These are phyloP conservation scores for Talaromyces adpressus DNA, from an alignment of 495 filamentous ascomycete species.

Conservation along the genomic window DNA sequence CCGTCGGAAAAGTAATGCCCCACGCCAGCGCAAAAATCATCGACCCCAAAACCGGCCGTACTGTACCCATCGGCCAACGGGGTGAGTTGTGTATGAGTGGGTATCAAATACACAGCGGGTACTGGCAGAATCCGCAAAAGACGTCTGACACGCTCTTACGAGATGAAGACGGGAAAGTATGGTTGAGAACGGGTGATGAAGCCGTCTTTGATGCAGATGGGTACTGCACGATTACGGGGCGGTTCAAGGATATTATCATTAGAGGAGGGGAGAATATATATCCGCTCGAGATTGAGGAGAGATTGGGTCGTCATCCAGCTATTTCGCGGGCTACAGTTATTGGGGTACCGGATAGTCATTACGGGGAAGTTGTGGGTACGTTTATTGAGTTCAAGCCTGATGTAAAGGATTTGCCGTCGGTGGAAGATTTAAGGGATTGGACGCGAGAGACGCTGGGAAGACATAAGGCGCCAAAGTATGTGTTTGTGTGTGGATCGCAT, in stretches of 20 bases:
- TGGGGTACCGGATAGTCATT: conserved; percentile 53
- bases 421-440: conserved; percentile 51
- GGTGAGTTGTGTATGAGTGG: conserved; percentile 65
- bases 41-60: conserved; percentile 41
- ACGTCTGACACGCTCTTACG: conserved; percentile 54
- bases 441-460: conserved; percentile 52
- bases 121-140: conserved; percentile 66
- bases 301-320: conserved; percentile 49
- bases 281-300: conserved; percentile 64
- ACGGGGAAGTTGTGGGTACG: conserved; percentile 61
- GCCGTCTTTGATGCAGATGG: conserved; percentile 57
- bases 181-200: conserved; percentile 67
- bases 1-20: conserved; percentile 61
- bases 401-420: conserved; percentile 22
- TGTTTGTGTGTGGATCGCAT: conserved; percentile 59
- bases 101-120: conserved; percentile 61
- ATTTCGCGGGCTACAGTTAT: conserved; percentile 54
- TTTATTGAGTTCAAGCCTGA: conserved; percentile 39
- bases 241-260: conserved; percentile 63
- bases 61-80: conserved; percentile 50
- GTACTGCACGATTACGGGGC: conserved; percentile 35
- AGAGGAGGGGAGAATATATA: conserved; percentile 81
- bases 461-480: conserved; percentile 59
- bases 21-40: conserved; percentile 64
- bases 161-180: conserved; percentile 52